A percentile compares a stretch with the other conserved stretches of the same genome.
These are phyloP conservation scores for Phytophthora brassicae DNA, from an alignment of 352 stramenopile species.

Conservation along the genomic window DNA sequence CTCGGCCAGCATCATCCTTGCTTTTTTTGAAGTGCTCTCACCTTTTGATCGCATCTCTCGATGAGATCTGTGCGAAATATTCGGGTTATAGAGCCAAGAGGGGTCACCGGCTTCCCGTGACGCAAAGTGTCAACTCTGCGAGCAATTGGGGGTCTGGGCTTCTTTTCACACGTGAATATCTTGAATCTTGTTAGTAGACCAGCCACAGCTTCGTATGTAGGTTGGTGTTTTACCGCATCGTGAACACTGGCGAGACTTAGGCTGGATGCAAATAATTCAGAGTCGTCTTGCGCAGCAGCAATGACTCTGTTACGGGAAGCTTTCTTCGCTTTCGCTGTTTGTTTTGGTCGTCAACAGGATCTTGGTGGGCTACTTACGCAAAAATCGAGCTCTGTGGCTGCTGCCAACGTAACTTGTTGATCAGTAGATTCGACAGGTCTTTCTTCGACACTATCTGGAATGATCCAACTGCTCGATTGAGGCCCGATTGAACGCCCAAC, in stretches of 20 bases:
- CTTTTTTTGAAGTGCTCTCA: not conserved
- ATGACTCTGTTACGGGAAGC: not conserved
- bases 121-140: not conserved
- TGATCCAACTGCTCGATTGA: too few species aligned
- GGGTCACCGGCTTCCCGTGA: not conserved
- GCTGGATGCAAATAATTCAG: not conserved
- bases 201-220: not conserved
- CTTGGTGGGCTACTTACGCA: not conserved
- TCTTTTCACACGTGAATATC: not conserved
- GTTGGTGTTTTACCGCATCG: not conserved
- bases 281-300: not conserved
- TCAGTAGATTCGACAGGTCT: not conserved
- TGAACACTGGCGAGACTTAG: not conserved
- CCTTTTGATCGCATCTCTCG: not conserved
- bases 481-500: not conserved
- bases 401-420: not conserved
- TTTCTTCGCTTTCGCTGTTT: not conserved
- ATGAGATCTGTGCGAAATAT: not conserved
- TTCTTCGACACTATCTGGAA: too few species aligned
- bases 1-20: not conserved
- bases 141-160: not conserved
- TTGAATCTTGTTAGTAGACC: not conserved
- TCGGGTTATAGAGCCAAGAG: not conserved
- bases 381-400: not conserved
- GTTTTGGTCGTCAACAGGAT: not conserved